Evolutionary conservation across 208 protist genomes (phyloP).

Genomic region (Trypanosoma cruzi): DNA sequence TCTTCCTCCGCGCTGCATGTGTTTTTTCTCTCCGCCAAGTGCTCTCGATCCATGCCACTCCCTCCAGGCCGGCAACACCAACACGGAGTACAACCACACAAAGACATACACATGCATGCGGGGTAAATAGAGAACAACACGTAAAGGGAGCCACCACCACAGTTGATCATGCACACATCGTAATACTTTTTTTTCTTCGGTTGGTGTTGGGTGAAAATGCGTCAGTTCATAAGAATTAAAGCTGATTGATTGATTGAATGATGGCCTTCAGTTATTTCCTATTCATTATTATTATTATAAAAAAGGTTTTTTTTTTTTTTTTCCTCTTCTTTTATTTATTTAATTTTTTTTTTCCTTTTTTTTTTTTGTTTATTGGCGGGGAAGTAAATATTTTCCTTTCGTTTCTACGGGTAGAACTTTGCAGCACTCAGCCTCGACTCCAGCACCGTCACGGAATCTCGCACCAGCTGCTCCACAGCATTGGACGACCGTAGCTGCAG

Average conservation of each 20-base stretch:
- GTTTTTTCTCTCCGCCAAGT: neutral
- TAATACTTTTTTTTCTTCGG: too few relatives aligned
- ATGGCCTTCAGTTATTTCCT: neutral
- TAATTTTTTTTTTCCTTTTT: neutral
- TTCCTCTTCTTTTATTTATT: conserved; percentile 9
- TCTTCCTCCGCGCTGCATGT: neutral
- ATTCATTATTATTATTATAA: too few relatives aligned
- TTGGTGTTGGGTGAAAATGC: too few relatives aligned
- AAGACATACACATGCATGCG: neutral
- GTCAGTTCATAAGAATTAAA: neutral
- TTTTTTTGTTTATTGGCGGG: conserved; percentile 13
- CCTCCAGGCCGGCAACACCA: neutral
- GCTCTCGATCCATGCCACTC: neutral
- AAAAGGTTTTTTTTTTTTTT: conserved; percentile 18
- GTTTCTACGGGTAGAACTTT: conserved; percentile 19
- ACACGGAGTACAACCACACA: neutral
- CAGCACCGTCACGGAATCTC: conserved; percentile 35
- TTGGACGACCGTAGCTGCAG: conserved; percentile 37
- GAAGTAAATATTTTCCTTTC: neutral
- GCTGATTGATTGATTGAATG: too few relatives aligned
- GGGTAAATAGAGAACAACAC: neutral
- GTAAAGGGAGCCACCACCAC: neutral
- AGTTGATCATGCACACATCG: too few relatives aligned
- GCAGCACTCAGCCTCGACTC: conserved; percentile 23
- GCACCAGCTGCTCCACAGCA: conserved; percentile 31